phyloP scores from a whole-genome alignment of 805 yeast genomes.

The Brettanomyces anomalus region DNA sequence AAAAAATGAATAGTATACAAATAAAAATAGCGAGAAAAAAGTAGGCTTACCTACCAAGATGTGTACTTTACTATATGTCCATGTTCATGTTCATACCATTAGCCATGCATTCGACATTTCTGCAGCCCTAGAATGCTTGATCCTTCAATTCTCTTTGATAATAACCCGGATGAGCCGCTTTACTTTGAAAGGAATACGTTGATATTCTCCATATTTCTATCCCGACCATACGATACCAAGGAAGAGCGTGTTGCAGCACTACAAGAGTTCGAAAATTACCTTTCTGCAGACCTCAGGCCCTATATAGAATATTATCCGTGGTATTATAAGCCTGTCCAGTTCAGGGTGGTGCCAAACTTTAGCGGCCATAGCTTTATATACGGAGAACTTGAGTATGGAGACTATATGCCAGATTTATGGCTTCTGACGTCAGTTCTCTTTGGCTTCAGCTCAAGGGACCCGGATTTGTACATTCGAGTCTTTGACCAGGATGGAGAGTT shows the following conservation, averaged over 20 bases:
- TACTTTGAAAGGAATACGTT: conserved; percentile 13
- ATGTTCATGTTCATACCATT: no score
- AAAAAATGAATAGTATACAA: no score
- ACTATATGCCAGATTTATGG: conserved; percentile 35
- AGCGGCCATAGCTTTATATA: conserved; percentile 20
- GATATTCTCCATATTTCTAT: conserved; percentile 21
- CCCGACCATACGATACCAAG: conserved; percentile 21
- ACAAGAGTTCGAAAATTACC: conserved; percentile 9
- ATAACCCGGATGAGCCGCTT: conserved; percentile 13
- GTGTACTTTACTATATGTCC: no score
- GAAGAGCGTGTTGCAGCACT: conserved; percentile 13
- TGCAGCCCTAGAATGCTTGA: background rate
- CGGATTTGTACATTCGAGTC: conserved; percentile 33
- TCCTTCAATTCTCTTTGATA: conserved; percentile 2
- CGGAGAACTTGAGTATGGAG: conserved; percentile 36
- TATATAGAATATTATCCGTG: conserved; percentile 36
- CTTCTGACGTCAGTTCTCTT: conserved; percentile 32
- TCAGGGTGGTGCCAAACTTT: conserved; percentile 10
- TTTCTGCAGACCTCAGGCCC: conserved; percentile 16
- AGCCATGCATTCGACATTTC: background rate
- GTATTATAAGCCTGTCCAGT: conserved; percentile 24
- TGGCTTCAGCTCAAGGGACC: conserved; percentile 22
- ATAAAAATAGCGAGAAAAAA: no score
- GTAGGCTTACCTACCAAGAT: no score
- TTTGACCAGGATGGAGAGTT: conserved; percentile 52